phyloP scores from a whole-genome alignment of 768 basidiomycete genomes.

The Kwoniella sp. region DNA sequence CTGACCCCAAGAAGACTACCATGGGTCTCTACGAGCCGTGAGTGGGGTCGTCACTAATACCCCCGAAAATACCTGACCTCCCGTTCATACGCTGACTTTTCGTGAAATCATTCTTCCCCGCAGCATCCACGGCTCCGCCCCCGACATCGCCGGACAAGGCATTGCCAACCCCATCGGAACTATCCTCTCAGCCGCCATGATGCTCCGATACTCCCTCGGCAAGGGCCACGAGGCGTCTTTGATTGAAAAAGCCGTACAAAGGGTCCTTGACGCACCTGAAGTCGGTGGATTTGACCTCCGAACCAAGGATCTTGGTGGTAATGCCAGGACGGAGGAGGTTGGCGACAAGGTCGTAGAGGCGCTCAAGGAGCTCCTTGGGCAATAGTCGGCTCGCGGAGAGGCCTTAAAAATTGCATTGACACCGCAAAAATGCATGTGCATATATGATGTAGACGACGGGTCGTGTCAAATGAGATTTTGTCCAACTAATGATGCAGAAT shows the following conservation, averaged over 20 bases:
- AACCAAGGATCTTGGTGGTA: slow-evolving; percentile 86
- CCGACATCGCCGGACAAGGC: slow-evolving; percentile 90
- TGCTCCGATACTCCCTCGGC: slow-evolving; percentile 91
- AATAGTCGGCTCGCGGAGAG: slow-evolving; percentile 29
- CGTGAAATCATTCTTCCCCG: neutral
- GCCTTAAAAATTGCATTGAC: no score
- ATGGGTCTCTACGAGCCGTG: slow-evolving; percentile 88
- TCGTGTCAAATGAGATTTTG: no score
- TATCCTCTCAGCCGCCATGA: slow-evolving; percentile 89
- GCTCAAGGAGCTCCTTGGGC: slow-evolving; percentile 62
- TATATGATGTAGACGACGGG: no score
- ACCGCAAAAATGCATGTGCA: neutral
- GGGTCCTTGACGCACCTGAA: slow-evolving; percentile 72
- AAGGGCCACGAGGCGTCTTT: slow-evolving; percentile 78
- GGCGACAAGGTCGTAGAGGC: slow-evolving; percentile 81
- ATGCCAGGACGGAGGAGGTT: slow-evolving; percentile 70
- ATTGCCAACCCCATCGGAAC: slow-evolving; percentile 95
- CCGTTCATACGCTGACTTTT: neutral
- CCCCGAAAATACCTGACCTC: neutral
- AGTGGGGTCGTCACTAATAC: slow-evolving; percentile 10
- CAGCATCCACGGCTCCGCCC: slow-evolving; percentile 84
- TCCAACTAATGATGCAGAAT: no score
- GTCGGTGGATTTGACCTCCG: slow-evolving; percentile 74
- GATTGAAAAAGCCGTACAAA: slow-evolving; percentile 87
- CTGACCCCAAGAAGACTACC: slow-evolving; percentile 71